A percentile compares a stretch with the other conserved stretches of the same genome.
Conservation (phyloP, 179 eudicot genomes). For the Corrigiola litoralis region DNA sequence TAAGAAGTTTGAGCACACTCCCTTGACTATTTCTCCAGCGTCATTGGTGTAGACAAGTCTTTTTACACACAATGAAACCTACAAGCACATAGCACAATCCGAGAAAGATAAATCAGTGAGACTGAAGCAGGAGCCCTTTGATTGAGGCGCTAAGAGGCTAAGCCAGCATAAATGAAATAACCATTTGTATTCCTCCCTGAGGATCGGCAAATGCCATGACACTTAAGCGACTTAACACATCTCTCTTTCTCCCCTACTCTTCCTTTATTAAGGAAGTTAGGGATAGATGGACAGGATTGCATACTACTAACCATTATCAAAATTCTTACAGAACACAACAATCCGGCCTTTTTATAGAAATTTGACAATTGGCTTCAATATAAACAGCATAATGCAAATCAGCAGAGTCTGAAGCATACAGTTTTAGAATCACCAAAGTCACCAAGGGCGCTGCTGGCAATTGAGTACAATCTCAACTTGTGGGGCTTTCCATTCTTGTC, state of each 20-base stretch:
- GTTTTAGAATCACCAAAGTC: conserved; percentile 97
- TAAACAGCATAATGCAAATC: not conserved
- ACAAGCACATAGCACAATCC: conserved; percentile 3
- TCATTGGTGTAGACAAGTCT: conserved; percentile 95
- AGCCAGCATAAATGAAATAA: not conserved
- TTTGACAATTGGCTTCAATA: too few species aligned
- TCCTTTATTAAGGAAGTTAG: too few species aligned
- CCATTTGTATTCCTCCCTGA: not conserved
- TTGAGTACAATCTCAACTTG: conserved; percentile 92
- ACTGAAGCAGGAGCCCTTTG: too few species aligned
- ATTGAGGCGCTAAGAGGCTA: too few species aligned
- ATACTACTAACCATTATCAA: too few species aligned
- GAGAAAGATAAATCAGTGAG: not conserved
- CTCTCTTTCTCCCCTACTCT: not conserved
- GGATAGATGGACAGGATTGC: too few species aligned
- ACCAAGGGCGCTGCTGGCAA: conserved; percentile 98
- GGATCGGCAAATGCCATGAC: not conserved
- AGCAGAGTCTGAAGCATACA: conserved; percentile 36
- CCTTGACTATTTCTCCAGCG: conserved; percentile 79
- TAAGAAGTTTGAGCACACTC: conserved; percentile 96
- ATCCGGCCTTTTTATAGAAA: too few species aligned
- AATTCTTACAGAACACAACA: not conserved
- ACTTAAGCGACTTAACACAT: not conserved
- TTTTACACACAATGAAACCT: conserved; percentile 97
- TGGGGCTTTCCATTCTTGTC: conserved; percentile 99